phyloP scores from a whole-genome alignment of 192 early-diverging fungal genomes.

The Gryganskiella cystojenkinii region DNA sequence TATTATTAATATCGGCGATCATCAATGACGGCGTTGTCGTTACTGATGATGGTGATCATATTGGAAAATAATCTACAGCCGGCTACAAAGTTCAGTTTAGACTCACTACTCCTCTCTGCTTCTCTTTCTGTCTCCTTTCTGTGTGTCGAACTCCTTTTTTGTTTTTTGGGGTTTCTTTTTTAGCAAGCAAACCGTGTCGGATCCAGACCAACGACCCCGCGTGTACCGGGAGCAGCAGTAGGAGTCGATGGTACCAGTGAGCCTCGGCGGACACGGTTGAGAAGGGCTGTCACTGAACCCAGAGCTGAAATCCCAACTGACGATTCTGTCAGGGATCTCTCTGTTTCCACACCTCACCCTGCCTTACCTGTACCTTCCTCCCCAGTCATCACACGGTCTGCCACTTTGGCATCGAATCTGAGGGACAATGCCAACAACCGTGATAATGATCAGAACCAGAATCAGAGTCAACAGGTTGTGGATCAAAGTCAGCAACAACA shows the following conservation, averaged over 20 bases:
- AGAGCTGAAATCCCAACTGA: conserved; percentile 8
- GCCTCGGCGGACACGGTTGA: conserved; percentile 22
- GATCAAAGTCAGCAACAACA: not conserved
- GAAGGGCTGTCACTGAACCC: conserved; percentile 20
- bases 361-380: not conserved
- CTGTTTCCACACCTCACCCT: not conserved
- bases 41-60: too few species aligned
- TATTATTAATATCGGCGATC: too few species aligned
- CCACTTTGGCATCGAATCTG: not conserved
- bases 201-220: conserved; percentile 18
- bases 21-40: too few species aligned
- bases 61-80: too few species aligned
- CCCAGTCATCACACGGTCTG: conserved; percentile 1
- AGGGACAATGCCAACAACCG: not conserved
- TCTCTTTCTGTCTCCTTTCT: not conserved
- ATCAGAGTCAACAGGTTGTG: not conserved
- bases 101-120: not conserved
- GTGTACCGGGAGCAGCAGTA: too few species aligned
- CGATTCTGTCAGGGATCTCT: not conserved
- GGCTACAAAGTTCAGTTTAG: too few species aligned
- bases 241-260: conserved; percentile 29
- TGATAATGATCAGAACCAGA: not conserved
- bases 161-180: not conserved
- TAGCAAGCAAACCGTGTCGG: conserved; percentile 47
- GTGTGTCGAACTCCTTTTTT: not conserved